phyloP scores from a whole-genome alignment of 129 eudicot genomes.

The Pittosporum tobira region DNA sequence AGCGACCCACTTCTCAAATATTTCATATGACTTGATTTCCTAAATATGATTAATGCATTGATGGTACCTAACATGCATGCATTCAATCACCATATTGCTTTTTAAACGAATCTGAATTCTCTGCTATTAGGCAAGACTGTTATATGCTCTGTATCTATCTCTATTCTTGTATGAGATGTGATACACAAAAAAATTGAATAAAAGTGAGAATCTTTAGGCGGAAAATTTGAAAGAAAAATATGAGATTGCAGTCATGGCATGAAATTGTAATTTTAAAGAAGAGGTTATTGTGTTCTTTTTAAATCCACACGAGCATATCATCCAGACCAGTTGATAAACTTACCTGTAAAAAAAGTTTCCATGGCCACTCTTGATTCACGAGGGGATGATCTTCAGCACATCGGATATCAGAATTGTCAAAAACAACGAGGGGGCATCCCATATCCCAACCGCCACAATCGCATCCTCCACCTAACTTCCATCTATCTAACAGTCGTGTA shows the following conservation, averaged over 20 bases:
- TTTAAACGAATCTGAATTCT: too few relatives aligned
- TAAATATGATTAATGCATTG: neutral
- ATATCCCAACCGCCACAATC: constrained; percentile 98
- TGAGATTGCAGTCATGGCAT: too few relatives aligned
- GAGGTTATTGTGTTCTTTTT: too few relatives aligned
- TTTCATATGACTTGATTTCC: neutral
- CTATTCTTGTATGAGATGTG: too few relatives aligned
- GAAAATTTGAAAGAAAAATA: too few relatives aligned
- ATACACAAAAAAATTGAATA: neutral
- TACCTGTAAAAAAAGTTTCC: constrained; percentile 66
- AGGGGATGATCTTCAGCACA: constrained; percentile 23
- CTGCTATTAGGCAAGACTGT: neutral
- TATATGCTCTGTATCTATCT: too few relatives aligned
- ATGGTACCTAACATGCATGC: neutral
- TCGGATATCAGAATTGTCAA: constrained; percentile 35
- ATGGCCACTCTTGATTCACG: constrained; percentile 28
- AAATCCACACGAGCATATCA: neutral
- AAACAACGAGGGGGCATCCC: constrained; percentile 78
- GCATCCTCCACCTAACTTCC: constrained; percentile 89
- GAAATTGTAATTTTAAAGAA: too few relatives aligned
- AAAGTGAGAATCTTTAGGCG: too few relatives aligned
- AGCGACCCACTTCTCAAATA: neutral
- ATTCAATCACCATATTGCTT: neutral
- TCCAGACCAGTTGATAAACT: neutral
- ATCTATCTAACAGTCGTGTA: constrained; percentile 67